Evolutionary conservation across 202 grass and related monocot species (phyloP).

Genomic region (Hordeum pubiflorum): DNA sequence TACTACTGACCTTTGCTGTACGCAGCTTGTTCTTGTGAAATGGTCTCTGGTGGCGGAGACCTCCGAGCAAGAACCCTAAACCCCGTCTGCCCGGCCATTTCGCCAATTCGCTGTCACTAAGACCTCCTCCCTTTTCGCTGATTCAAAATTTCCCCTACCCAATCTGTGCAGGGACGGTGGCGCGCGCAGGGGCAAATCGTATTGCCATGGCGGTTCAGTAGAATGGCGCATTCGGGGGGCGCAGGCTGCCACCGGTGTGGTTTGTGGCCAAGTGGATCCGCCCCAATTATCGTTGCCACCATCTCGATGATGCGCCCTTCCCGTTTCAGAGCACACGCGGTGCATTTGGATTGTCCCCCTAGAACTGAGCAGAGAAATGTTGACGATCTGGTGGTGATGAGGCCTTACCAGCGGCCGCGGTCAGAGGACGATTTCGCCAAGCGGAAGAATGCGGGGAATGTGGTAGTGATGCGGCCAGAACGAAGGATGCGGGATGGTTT

Average conservation of each 20-base stretch:
- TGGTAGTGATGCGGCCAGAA: not conserved
- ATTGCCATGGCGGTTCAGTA: slow-evolving; percentile 14
- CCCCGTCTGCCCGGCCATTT: not conserved
- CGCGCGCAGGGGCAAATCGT: not conserved
- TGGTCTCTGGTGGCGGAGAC: not conserved
- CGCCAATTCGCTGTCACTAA: not conserved
- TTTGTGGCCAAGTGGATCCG: slow-evolving; percentile 10
- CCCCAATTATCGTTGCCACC: not conserved
- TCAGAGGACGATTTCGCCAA: not conserved
- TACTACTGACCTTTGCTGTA: not conserved
- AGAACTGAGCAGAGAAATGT: slow-evolving; percentile 33
- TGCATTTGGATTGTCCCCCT: slow-evolving; percentile 29
- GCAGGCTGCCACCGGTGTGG: slow-evolving; percentile 14
- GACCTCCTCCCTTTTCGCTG: not conserved
- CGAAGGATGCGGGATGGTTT: not conserved
- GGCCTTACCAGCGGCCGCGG: not conserved
- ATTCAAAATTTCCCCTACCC: not conserved
- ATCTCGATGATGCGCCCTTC: not conserved
- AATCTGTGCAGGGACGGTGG: not conserved
- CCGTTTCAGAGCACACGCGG: not conserved
- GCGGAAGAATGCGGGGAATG: not conserved
- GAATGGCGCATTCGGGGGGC: slow-evolving; percentile 18
- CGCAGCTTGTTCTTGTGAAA: not conserved
- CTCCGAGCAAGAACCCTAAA: not conserved
- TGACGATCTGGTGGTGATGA: slow-evolving; percentile 7